phyloP scores from a whole-genome alignment of 2,329 filamentous ascomycete genomes.

The Pyrenophora teres region DNA sequence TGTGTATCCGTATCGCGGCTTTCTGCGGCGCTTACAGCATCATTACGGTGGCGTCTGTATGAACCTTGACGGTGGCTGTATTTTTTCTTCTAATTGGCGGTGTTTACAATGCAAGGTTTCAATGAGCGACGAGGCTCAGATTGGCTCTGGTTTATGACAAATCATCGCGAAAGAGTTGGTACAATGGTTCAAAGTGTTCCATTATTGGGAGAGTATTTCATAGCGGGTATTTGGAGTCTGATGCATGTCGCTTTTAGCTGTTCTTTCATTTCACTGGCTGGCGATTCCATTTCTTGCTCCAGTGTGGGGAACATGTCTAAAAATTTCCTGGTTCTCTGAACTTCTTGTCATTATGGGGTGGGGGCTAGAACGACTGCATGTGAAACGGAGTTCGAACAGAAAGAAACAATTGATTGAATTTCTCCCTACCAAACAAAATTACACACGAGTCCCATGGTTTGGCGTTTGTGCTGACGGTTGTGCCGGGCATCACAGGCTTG shows the following conservation, averaged over 20 bases:
- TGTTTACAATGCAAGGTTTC: constrained; percentile 33
- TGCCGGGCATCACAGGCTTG: background rate
- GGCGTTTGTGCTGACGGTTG: background rate
- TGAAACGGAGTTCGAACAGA: constrained; percentile 27
- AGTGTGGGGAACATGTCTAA: constrained; percentile 12
- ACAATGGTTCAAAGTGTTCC: constrained; percentile 7
- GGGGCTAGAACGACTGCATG: constrained; percentile 36
- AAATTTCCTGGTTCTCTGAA: constrained; percentile 13
- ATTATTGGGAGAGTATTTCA: background rate
- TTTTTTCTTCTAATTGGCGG: constrained; percentile 39
- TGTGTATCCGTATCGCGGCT: constrained; percentile 28
- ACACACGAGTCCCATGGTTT: background rate
- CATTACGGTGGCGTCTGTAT: constrained; percentile 43
- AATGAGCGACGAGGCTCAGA: constrained; percentile 14
- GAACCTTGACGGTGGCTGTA: constrained; percentile 47
- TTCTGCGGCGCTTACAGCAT: constrained; percentile 37
- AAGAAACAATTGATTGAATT: constrained; percentile 31
- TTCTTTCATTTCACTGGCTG: background rate
- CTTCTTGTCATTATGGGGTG: constrained; percentile 6
- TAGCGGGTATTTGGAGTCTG: constrained; percentile 9
- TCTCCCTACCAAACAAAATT: background rate
- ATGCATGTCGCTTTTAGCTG: constrained; percentile 8
- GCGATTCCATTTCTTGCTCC: constrained; percentile 6
- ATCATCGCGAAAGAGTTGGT: constrained; percentile 11
- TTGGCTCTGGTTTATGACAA: constrained; percentile 4